phyloP scores from a whole-genome alignment of 1,284 basidiomycete genomes.

The Phellopilus nigrolimitatus region DNA sequence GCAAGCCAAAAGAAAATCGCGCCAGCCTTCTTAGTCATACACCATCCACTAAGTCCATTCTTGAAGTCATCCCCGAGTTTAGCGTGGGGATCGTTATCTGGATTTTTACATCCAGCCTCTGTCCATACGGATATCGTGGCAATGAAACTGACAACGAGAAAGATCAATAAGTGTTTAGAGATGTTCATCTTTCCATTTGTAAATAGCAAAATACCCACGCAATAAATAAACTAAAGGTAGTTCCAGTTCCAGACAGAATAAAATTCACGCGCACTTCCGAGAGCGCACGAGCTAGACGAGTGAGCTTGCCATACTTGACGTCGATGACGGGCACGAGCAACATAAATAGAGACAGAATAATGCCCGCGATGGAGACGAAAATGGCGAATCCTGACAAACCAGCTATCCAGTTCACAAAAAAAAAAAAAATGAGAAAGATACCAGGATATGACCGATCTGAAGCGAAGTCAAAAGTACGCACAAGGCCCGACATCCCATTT shows the following conservation, averaged over 20 bases:
- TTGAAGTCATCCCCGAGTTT: conserved; percentile 67
- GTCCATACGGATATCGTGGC: conserved; percentile 75
- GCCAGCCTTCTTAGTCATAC: conserved; percentile 84
- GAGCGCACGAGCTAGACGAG: conserved; percentile 70
- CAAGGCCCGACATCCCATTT: conserved; percentile 80
- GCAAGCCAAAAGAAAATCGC: conserved; percentile 86
- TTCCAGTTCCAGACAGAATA: conserved; percentile 70
- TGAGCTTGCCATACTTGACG: conserved; percentile 79
- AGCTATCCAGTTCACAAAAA: conserved; percentile 43
- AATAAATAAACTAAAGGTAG: conserved; percentile 62
- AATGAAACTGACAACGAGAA: conserved; percentile 48
- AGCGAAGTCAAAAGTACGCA: conserved; percentile 38
- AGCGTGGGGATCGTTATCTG: conserved; percentile 67
- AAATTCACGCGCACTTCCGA: conserved; percentile 77
- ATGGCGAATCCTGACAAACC: conserved; percentile 83
- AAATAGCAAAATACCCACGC: conserved; percentile 45
- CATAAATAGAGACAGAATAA: conserved; percentile 69
- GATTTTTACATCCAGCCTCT: conserved; percentile 79
- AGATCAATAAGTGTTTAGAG: conserved; percentile 13
- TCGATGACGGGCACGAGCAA: conserved; percentile 76
- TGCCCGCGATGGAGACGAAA: conserved; percentile 66
- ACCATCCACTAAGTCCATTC: conserved; percentile 71
- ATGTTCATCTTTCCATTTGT: conserved; percentile 4
- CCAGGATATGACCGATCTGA: conserved; percentile 1
- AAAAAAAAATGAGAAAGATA: conserved; percentile 1